These are phyloP conservation scores for Obelidium mucronatum DNA, from an alignment of 192 early-diverging fungal genomes.

Conservation along the genomic window DNA sequence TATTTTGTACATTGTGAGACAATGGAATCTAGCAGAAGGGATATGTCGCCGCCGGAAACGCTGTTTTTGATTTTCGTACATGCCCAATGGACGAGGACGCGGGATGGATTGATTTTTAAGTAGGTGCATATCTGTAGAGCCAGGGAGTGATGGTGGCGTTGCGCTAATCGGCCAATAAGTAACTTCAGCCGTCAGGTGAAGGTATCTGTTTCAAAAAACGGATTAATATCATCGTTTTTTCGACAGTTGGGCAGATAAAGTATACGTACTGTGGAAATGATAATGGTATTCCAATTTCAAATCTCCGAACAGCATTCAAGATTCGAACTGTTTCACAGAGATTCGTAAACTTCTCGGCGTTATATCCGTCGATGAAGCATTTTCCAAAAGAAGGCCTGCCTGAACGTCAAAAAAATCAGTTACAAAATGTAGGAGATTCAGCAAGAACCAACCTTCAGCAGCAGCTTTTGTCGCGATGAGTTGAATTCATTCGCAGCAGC, in stretches of 20 bases:
- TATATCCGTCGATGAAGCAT: constrained; percentile 86
- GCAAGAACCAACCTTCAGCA: constrained; percentile 79
- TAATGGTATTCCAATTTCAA: constrained; percentile 88
- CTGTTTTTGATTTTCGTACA: constrained; percentile 78
- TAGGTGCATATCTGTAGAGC: constrained; percentile 88
- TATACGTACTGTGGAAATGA: constrained; percentile 90
- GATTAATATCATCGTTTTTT: no score
- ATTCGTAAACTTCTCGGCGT: constrained; percentile 84
- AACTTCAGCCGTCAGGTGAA: constrained; percentile 77
- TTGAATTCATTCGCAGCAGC: constrained; percentile 91
- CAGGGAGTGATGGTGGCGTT: constrained; percentile 84
- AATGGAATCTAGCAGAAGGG: constrained; percentile 46
- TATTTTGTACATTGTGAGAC: constrained; percentile 76
- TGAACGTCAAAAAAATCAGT: constrained; percentile 47
- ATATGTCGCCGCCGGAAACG: constrained; percentile 5
- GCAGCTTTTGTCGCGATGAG: constrained; percentile 76
- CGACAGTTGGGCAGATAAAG: no score
- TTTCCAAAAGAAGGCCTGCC: constrained; percentile 95
- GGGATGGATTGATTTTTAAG: constrained; percentile 76
- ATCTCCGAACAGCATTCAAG: constrained; percentile 85
- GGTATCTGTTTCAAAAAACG: constrained; percentile 56
- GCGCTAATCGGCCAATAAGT: constrained; percentile 84
- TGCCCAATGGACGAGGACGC: constrained; percentile 95
- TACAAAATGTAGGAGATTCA: no score
- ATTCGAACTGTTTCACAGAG: constrained; percentile 88